These are phyloP conservation scores for Gymnopus androsaceus DNA, from an alignment of 1,284 basidiomycete species.

Conservation along the genomic window DNA sequence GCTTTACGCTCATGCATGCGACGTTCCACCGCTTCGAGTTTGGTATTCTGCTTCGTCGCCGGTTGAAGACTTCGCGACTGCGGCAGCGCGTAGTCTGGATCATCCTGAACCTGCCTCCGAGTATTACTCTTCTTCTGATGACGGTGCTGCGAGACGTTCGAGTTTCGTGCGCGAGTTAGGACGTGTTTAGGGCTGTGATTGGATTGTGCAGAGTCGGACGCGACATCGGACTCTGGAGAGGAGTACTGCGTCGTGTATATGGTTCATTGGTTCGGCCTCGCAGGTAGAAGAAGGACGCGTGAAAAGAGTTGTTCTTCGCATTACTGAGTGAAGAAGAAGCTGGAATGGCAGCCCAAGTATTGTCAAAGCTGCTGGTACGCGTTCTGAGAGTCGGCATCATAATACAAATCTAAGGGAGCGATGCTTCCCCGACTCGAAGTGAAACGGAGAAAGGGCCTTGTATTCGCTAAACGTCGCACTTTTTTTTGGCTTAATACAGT, in stretches of 20 bases:
- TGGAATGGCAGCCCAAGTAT: neutral
- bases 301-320: too few relatives aligned
- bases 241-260: neutral
- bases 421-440: too few relatives aligned
- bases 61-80: neutral
- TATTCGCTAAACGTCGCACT: too few relatives aligned
- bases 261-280: too few relatives aligned
- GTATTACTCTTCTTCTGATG: neutral
- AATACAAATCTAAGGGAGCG: too few relatives aligned
- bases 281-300: too few relatives aligned
- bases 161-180: neutral
- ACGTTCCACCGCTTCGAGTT: constrained; percentile 10
- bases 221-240: neutral
- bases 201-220: neutral
- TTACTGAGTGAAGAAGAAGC: too few relatives aligned
- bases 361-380: neutral
- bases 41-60: neutral
- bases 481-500: too few relatives aligned
- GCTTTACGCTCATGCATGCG: constrained; percentile 11
- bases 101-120: neutral
- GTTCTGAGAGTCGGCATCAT: neutral
- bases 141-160: neutral
- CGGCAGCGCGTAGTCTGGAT: neutral
- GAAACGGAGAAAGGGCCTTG: too few relatives aligned
- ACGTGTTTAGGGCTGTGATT: neutral